phyloP scores from a whole-genome alignment of 2,329 filamentous ascomycete species.

The Parastagonospora nodorum region DNA sequence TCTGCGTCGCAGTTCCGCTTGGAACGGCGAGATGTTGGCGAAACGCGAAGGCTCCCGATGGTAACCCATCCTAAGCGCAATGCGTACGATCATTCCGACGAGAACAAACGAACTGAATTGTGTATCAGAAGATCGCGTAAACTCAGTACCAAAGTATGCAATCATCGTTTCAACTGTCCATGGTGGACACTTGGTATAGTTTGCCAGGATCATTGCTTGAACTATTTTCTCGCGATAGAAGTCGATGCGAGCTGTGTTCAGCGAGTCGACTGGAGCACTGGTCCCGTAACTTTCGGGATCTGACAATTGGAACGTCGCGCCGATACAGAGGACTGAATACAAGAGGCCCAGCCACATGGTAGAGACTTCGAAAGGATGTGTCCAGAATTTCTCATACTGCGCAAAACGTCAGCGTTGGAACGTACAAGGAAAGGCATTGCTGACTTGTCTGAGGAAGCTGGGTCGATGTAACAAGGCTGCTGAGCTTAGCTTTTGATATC shows the following conservation, averaged over 20 bases:
- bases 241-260: slow-evolving; percentile 28
- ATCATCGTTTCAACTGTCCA: slow-evolving; percentile 39
- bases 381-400: slow-evolving; percentile 53
- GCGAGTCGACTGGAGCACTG: slow-evolving; percentile 5
- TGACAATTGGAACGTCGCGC: slow-evolving; percentile 30
- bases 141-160: slow-evolving; percentile 37
- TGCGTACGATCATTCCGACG: slow-evolving; percentile 37
- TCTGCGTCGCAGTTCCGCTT: slow-evolving; percentile 64
- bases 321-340: slow-evolving; percentile 47
- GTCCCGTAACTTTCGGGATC: slow-evolving; percentile 11
- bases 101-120: slow-evolving; percentile 39
- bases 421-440: not conserved
- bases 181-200: slow-evolving; percentile 43
- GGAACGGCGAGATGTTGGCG: slow-evolving; percentile 55
- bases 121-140: slow-evolving; percentile 32
- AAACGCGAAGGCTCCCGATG: slow-evolving; percentile 49
- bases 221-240: slow-evolving; percentile 40
- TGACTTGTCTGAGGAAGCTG: slow-evolving; percentile 34
- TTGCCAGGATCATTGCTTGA: slow-evolving; percentile 39
- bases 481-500: slow-evolving; percentile 4
- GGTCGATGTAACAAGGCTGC: slow-evolving; percentile 36
- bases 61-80: slow-evolving; percentile 49
- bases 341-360: slow-evolving; percentile 53
- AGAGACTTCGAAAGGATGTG: slow-evolving; percentile 41
- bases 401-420: slow-evolving; percentile 3